Percentiles rank a stretch among this genome's conserved stretches.
Conservation (phyloP, 352 stramenopile genomes). For the Phytophthora melonis region DNA sequence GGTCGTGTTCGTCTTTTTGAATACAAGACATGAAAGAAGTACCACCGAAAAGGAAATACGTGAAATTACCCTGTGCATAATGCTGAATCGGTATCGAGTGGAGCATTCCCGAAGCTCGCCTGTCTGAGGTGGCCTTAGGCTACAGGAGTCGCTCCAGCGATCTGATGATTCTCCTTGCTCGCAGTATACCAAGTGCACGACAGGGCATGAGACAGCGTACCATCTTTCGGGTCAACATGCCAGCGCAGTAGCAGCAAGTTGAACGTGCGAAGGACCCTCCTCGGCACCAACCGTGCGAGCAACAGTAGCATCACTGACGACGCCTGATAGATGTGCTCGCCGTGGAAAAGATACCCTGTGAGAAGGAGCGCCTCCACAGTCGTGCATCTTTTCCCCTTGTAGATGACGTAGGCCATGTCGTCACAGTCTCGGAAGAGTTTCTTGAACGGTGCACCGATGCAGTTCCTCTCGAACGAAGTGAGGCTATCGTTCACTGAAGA, state of each 20-base stretch:
- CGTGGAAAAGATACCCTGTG: slow-evolving; percentile 21
- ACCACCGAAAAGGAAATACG: too few relatives aligned
- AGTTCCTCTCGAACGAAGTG: slow-evolving; percentile 21
- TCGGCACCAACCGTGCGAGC: slow-evolving; percentile 14
- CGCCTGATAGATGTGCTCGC: slow-evolving; percentile 28
- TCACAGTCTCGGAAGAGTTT: slow-evolving; percentile 19
- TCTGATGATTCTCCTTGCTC: slow-evolving; percentile 9
- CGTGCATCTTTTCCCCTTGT: slow-evolving; percentile 8
- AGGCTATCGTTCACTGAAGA: too few relatives aligned
- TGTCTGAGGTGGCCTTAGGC: too few relatives aligned
- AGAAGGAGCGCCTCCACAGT: slow-evolving; percentile 18
- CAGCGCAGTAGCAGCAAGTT: slow-evolving; percentile 34
- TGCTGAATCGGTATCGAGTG: too few relatives aligned
- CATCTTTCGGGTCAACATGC: slow-evolving; percentile 20
- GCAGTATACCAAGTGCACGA: slow-evolving; percentile 22
- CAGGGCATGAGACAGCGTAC: slow-evolving; percentile 7
- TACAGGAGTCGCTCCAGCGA: slow-evolving; percentile 14
- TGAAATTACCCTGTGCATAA: too few relatives aligned
- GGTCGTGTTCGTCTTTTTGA: too few relatives aligned
- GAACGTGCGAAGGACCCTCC: slow-evolving; percentile 27
- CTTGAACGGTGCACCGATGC: slow-evolving; percentile 12
- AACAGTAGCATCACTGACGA: slow-evolving; percentile 23
- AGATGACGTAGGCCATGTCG: slow-evolving; percentile 11
- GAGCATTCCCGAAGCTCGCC: too few relatives aligned
- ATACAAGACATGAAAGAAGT: too few relatives aligned